A percentile compares a stretch with the other conserved stretches of the same genome.
These are phyloP conservation scores for Phoma herbarum DNA, from an alignment of 2,329 filamentous ascomycete genomes.

Conservation along the genomic window DNA sequence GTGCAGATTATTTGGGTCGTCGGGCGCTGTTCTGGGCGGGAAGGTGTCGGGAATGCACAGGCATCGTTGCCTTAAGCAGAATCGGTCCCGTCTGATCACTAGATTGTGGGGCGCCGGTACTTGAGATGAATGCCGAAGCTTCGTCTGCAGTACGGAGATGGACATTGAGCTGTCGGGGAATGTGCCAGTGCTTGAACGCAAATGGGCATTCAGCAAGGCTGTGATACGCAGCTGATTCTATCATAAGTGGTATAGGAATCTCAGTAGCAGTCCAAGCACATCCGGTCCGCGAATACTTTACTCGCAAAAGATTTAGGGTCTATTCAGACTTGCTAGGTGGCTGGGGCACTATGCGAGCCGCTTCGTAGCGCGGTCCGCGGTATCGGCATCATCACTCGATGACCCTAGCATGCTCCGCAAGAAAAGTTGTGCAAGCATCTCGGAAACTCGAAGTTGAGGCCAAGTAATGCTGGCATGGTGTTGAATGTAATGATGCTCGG, in stretches of 20 bases:
- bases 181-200: background rate
- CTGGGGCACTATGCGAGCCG: background rate
- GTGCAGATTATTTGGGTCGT: background rate
- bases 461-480: slow-evolving; percentile 5
- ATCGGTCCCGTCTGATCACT: background rate
- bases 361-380: slow-evolving; percentile 1
- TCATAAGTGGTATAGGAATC: background rate
- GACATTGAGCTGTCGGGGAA: background rate
- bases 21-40: background rate
- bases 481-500: background rate
- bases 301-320: background rate
- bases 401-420: background rate
- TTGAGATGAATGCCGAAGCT: background rate
- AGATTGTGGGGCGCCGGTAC: background rate
- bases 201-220: background rate
- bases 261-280: background rate
- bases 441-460: background rate
- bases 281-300: background rate
- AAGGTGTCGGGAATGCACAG: background rate
- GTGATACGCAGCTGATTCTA: background rate
- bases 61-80: background rate
- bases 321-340: background rate
- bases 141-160: background rate
- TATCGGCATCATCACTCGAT: background rate
- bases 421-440: slow-evolving; percentile 1